phyloP scores from a whole-genome alignment of 305 asterid species.

The Fraxinus sp. region DNA sequence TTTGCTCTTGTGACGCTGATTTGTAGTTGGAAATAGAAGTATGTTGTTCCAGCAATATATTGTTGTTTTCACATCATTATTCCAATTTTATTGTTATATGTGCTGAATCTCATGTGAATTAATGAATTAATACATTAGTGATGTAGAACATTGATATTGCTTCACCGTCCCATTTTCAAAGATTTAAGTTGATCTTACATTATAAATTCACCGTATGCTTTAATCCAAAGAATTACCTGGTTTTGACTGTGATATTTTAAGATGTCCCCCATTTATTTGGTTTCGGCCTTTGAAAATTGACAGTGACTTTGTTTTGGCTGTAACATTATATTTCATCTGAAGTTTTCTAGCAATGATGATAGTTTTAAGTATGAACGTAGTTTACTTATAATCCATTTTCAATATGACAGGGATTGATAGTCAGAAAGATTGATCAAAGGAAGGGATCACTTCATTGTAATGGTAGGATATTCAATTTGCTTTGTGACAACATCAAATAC shows the following conservation, averaged over 20 bases:
- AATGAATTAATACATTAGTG: background rate
- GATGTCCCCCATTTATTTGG: background rate
- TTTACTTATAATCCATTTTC: background rate
- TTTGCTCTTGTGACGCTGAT: background rate
- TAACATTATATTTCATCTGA: background rate
- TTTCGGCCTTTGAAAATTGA: background rate
- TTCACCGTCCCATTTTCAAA: background rate
- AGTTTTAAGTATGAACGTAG: background rate
- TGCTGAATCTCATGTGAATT: background rate
- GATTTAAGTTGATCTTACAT: background rate
- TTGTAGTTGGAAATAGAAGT: background rate
- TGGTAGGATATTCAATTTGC: background rate
- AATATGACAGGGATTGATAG: background rate
- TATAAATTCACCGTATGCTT: background rate
- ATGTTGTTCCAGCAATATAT: background rate
- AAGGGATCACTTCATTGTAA: background rate
- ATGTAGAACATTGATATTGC: background rate
- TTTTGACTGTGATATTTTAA: background rate
- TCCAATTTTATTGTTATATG: background rate
- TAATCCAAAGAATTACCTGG: background rate
- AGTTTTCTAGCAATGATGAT: background rate
- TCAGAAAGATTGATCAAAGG: background rate
- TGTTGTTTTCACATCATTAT: background rate
- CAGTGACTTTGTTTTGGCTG: background rate
- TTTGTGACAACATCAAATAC: background rate